Conservation (phyloP, 2,329 filamentous ascomycete genomes). For the Fusarium burgessii region DNA sequence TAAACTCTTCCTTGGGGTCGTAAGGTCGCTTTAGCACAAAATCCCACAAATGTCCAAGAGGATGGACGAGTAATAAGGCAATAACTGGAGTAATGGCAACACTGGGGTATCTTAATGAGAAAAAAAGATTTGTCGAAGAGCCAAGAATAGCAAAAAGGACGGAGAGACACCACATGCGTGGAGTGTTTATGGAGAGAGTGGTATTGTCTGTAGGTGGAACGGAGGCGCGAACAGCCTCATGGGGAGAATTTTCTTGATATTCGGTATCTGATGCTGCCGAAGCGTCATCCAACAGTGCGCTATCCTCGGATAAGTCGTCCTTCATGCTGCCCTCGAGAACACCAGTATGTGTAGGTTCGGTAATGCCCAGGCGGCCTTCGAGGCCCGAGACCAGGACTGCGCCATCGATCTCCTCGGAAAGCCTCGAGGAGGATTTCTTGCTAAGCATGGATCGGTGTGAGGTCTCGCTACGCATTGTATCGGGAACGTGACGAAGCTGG, state of each 20-base stretch:
- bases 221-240: conserved; percentile 83
- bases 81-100: conserved; percentile 92
- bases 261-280: conserved; percentile 60
- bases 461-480: conserved; percentile 49
- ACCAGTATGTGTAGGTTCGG: conserved; percentile 60
- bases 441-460: conserved; percentile 50
- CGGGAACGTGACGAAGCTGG: conserved; percentile 51
- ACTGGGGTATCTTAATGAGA: conserved; percentile 89
- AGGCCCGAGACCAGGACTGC: conserved; percentile 65
- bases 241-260: conserved; percentile 77
- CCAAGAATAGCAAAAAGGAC: conserved; percentile 83
- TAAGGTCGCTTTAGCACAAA: conserved; percentile 73
- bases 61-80: conserved; percentile 85
- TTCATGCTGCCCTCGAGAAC: conserved; percentile 59
- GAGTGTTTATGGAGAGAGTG: conserved; percentile 84
- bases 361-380: conserved; percentile 65
- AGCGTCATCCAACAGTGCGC: conserved; percentile 53
- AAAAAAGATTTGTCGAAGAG: conserved; percentile 88
- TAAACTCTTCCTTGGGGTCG: conserved; percentile 62
- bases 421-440: conserved; percentile 50
- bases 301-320: conserved; percentile 54
- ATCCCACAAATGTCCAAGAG: conserved; percentile 85
- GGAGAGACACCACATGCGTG: conserved; percentile 88
- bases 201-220: conserved; percentile 81
- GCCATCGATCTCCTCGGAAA: conserved; percentile 64